Percentiles rank a stretch among this genome's conserved stretches.
These are phyloP conservation scores for Aspergillus pseudonomiae DNA, from an alignment of 2,329 filamentous ascomycete genomes.

Conservation along the genomic window DNA sequence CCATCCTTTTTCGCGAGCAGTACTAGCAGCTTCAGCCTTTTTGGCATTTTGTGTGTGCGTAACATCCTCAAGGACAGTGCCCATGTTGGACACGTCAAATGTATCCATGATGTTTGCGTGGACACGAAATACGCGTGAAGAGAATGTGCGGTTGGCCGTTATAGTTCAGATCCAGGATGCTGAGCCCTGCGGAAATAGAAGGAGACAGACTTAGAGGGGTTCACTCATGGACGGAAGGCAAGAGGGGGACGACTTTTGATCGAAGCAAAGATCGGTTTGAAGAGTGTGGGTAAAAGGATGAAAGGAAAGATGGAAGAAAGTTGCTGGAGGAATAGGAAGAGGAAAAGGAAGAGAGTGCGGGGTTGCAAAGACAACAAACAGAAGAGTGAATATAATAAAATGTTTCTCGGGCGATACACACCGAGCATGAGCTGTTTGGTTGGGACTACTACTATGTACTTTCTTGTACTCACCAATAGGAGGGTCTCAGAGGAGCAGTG, in stretches of 20 bases:
- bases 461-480: background rate
- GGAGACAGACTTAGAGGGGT: background rate
- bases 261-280: background rate
- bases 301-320: background rate
- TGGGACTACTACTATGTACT: too few species aligned
- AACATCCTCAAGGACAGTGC: slow-evolving; percentile 25
- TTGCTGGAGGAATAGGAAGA: background rate
- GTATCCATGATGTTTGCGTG: slow-evolving; percentile 18
- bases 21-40: slow-evolving; percentile 30
- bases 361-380: background rate
- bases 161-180: background rate
- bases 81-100: slow-evolving; percentile 27
- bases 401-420: background rate
- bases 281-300: background rate
- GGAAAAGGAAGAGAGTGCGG: background rate
- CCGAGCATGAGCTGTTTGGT: background rate
- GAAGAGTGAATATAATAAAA: background rate
- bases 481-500: background rate
- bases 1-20: slow-evolving; percentile 46
- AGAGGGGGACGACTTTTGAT: background rate
- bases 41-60: slow-evolving; percentile 22
- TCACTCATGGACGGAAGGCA: background rate
- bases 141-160: background rate
- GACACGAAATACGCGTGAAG: background rate
- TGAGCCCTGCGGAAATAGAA: background rate